Evolutionary conservation across 2,329 filamentous ascomycete species (phyloP).

Genomic region (Rhinocladiella similis): DNA sequence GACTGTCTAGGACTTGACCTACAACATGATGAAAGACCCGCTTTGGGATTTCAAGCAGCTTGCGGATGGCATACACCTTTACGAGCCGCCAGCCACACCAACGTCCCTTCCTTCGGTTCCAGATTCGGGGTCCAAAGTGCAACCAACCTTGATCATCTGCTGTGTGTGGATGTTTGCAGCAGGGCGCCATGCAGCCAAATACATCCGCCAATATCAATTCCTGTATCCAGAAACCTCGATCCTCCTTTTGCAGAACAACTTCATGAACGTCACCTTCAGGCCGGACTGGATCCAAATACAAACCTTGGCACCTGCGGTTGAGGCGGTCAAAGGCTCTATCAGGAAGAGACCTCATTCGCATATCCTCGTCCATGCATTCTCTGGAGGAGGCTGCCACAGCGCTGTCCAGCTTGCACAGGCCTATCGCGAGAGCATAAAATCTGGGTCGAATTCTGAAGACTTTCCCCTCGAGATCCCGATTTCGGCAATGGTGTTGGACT

Average conservation of each 20-base stretch:
- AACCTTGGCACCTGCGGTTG: not conserved
- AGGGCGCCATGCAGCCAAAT: constrained; percentile 12
- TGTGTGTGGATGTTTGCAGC: constrained; percentile 15
- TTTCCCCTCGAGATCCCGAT: constrained; percentile 35
- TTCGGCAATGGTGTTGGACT: constrained; percentile 52
- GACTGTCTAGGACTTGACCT: not conserved
- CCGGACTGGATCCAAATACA: constrained; percentile 5
- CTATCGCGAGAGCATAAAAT: constrained; percentile 21
- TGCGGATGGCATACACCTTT: not conserved
- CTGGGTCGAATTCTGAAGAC: not conserved
- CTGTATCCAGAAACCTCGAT: constrained; percentile 7
- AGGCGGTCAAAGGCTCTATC: constrained; percentile 1
- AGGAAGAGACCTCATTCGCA: not conserved
- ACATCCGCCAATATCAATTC: constrained; percentile 9
- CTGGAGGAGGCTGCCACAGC: constrained; percentile 52
- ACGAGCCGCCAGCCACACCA: not conserved
- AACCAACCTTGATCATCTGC: constrained; percentile 12
- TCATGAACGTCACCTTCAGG: constrained; percentile 4
- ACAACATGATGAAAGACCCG: not conserved
- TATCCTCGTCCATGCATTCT: constrained; percentile 54
- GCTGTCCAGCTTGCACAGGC: constrained; percentile 41
- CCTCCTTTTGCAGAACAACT: constrained; percentile 8
- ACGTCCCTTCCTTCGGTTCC: not conserved
- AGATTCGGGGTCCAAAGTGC: not conserved
- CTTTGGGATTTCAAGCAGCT: not conserved